These are phyloP conservation scores for Erysimum cheiri DNA, from an alignment of 441 rosid genomes.

Conservation along the genomic window DNA sequence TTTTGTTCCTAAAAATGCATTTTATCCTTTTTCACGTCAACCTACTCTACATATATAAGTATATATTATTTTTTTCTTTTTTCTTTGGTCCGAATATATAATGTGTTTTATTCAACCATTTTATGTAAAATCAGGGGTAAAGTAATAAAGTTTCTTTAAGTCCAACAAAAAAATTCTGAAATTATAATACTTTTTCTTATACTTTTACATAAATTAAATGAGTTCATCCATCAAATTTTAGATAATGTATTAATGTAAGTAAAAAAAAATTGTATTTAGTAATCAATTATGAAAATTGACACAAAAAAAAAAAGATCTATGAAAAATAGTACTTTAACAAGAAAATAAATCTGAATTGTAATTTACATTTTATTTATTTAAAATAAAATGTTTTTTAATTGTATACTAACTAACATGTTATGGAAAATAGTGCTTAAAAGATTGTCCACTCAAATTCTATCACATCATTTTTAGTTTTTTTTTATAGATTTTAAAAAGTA, in stretches of 20 bases:
- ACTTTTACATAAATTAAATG: no score
- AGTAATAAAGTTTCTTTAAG: no score
- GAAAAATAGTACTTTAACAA: background rate
- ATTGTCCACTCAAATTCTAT: slow-evolving; percentile 24
- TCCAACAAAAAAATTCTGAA: no score
- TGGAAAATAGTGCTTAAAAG: background rate
- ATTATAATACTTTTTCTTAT: background rate
- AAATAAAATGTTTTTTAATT: background rate
- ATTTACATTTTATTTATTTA: background rate
- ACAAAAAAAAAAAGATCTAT: background rate
- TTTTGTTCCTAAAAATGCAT: slow-evolving; percentile 32
- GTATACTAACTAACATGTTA: background rate
- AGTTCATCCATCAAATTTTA: background rate
- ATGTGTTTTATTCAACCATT: background rate
- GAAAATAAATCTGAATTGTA: background rate
- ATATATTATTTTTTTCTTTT: background rate
- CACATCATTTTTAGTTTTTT: slow-evolving; percentile 5
- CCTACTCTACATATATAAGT: background rate
- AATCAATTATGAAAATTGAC: background rate
- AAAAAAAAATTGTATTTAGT: background rate
- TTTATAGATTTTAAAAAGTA: background rate
- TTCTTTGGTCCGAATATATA: slow-evolving; percentile 14
- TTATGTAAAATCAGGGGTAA: background rate
- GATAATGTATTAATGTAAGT: background rate
- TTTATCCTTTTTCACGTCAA: slow-evolving; percentile 21